Evolutionary conservation across 2,329 filamentous ascomycete species (phyloP).

Genomic region (Venturia carpophila): DNA sequence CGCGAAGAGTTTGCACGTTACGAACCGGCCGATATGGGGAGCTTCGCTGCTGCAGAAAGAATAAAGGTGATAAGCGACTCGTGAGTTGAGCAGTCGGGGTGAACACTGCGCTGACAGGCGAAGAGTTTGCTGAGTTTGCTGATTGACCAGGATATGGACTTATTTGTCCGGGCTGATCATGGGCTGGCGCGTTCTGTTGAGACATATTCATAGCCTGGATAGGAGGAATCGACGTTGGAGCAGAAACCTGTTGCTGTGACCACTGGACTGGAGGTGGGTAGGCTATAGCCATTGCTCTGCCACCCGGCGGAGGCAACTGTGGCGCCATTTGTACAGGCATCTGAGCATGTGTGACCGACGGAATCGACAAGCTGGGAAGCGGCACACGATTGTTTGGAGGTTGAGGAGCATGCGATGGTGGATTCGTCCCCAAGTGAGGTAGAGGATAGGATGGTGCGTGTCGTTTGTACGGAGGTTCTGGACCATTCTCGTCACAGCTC

Average conservation of each 20-base stretch:
- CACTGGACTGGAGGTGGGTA: slow-evolving; percentile 55
- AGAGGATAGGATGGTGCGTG: slow-evolving; percentile 18
- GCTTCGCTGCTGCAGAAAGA: slow-evolving; percentile 77
- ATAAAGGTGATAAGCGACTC: slow-evolving; percentile 73
- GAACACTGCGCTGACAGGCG: slow-evolving; percentile 58
- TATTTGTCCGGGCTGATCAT: slow-evolving; percentile 41
- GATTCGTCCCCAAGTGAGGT: slow-evolving; percentile 25
- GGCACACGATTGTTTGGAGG: slow-evolving; percentile 49
- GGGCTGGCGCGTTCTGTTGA: slow-evolving; percentile 24
- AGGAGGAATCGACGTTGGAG: slow-evolving; percentile 26
- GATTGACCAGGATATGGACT: slow-evolving; percentile 46
- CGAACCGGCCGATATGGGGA: slow-evolving; percentile 91
- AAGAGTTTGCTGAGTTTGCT: slow-evolving; percentile 47
- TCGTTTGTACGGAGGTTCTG: slow-evolving; percentile 53
- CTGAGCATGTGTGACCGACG: slow-evolving; percentile 26
- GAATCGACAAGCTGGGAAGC: slow-evolving; percentile 62
- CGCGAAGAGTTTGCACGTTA: slow-evolving; percentile 81
- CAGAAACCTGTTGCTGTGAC: slow-evolving; percentile 36
- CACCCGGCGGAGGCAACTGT: slow-evolving; percentile 36
- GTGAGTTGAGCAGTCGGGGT: slow-evolving; percentile 53
- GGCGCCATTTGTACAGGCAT: slow-evolving; percentile 21
- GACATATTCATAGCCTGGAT: slow-evolving; percentile 20
- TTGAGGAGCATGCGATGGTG: slow-evolving; percentile 26
- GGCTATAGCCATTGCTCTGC: slow-evolving; percentile 68
- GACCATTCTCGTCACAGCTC: slow-evolving; percentile 46